These are phyloP conservation scores for Cyclotella choctawhatcheeana DNA, from an alignment of 108 stramenopile genomes.

Conservation along the genomic window DNA sequence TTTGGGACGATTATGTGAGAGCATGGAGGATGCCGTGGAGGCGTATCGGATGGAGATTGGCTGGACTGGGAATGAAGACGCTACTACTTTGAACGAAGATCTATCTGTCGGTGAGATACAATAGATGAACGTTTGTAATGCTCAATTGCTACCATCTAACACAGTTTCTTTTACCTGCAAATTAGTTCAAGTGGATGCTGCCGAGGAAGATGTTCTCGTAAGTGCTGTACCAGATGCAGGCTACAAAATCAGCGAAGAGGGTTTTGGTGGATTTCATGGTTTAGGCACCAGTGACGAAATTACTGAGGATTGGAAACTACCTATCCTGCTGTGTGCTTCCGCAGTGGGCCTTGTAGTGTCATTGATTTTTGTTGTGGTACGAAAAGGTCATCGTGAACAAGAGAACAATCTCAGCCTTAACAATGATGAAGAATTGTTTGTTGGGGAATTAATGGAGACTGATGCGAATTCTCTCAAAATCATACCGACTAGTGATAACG, in stretches of 20 bases:
- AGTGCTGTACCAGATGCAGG: not conserved
- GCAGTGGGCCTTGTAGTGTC: not conserved
- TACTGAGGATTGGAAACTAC: slow-evolving; percentile 1
- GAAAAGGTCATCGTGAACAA: not conserved
- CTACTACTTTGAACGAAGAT: not conserved
- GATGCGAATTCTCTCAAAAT: not conserved
- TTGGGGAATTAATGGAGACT: slow-evolving; percentile 19
- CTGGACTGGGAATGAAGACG: not conserved
- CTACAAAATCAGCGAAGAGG: not conserved
- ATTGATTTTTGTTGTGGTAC: not conserved
- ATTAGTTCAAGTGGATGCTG: slow-evolving; percentile 8
- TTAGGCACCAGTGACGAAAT: not conserved
- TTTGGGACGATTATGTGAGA: slow-evolving; percentile 6
- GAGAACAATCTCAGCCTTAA: not conserved
- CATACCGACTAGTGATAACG: not conserved
- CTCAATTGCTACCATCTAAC: not conserved
- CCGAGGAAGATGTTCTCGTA: not conserved
- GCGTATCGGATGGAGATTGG: not conserved
- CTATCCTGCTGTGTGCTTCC: not conserved
- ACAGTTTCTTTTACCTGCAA: slow-evolving; percentile 20
- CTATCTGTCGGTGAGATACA: not conserved
- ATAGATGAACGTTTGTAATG: not conserved
- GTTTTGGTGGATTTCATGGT: slow-evolving; percentile 4
- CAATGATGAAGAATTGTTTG: not conserved
- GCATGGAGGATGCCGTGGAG: not conserved